Percentiles rank a stretch among this genome's conserved stretches.
These are phyloP conservation scores for Trifolium dubium DNA, from an alignment of 306 rosid genomes.

Conservation along the genomic window DNA sequence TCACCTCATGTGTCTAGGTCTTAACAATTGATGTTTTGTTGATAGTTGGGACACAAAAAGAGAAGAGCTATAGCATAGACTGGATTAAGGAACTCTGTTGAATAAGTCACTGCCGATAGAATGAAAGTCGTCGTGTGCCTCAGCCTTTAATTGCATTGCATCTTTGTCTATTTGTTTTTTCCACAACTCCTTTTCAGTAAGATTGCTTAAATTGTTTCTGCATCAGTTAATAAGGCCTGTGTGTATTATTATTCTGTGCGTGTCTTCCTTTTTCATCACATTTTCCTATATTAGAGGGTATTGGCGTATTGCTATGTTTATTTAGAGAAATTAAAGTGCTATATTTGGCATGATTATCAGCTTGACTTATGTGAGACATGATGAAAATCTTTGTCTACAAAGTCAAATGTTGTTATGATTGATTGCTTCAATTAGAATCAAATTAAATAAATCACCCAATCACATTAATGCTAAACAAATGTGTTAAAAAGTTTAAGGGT, in stretches of 20 bases:
- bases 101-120: too few relatives aligned
- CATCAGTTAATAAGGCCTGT: not conserved
- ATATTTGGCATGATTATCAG: slow-evolving; percentile 4
- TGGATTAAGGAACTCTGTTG: too few relatives aligned
- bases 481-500: not conserved
- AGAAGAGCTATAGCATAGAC: too few relatives aligned
- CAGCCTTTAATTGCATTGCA: too few relatives aligned
- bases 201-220: not conserved
- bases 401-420: slow-evolving; percentile 47
- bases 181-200: not conserved
- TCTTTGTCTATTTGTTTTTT: not conserved
- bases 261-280: too few relatives aligned
- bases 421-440: not conserved
- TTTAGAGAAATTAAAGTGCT: too few relatives aligned
- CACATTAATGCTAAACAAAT: slow-evolving; percentile 23
- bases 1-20: too few relatives aligned
- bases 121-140: too few relatives aligned
- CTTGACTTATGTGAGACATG: slow-evolving; percentile 37
- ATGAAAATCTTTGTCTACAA: slow-evolving; percentile 39
- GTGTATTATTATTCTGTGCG: not conserved
- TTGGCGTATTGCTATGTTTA: too few relatives aligned
- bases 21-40: too few relatives aligned
- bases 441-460: slow-evolving; percentile 37
- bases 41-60: too few relatives aligned
- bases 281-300: too few relatives aligned